Evolutionary conservation across 371 early-diverging fungal species (phyloP), one percentile per base, ranked within the genome.

Genomic region (Rhizopus microsporus): DNA sequence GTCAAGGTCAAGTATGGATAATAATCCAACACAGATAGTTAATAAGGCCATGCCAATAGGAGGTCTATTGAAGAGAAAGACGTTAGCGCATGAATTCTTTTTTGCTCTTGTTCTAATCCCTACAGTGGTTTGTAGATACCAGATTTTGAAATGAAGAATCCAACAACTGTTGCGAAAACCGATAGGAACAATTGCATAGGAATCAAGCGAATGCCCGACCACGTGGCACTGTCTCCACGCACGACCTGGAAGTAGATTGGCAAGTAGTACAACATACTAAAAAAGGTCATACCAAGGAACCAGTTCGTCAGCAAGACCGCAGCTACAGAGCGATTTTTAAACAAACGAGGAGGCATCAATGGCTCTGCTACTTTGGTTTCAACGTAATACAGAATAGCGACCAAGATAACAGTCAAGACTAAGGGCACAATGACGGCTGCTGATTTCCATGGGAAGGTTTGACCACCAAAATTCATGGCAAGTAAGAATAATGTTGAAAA

Each of bases 211-310:
- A 85, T 63, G 30, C 86, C 86, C 0, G 81, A 80, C 70, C 74
- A 74, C 44, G 77, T 86, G 29, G 86, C 83, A 13, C 60, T 54
- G 42, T 77, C 73, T 7, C 71, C 71, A 35, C 68, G 68, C 8
- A 91, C 90, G 37, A 92, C 83, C 60, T 89, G 90, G 72, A 90
- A 91, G 70, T 87, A 94, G 7, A 91, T 72, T 12, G 95, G 94
- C 0, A 89, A 59, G 40, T 81, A 83, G 54, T 79, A 87, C 5
- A 84, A 61, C 0, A 77, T 73, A 37, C 73, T 62, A 54, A 74
- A 87, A 64, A 85, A 88, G 0, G 76, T 61, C 42, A 77, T 69
- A 5, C 86, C 78, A 55, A 84, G 72, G 53, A 81, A 85, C 59
- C 84, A 79, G 10, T 81, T 82, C 8, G 76, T 65, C 0, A 63